Conservation (phyloP, 805 yeast species). For the Candida silvicultrix region DNA sequence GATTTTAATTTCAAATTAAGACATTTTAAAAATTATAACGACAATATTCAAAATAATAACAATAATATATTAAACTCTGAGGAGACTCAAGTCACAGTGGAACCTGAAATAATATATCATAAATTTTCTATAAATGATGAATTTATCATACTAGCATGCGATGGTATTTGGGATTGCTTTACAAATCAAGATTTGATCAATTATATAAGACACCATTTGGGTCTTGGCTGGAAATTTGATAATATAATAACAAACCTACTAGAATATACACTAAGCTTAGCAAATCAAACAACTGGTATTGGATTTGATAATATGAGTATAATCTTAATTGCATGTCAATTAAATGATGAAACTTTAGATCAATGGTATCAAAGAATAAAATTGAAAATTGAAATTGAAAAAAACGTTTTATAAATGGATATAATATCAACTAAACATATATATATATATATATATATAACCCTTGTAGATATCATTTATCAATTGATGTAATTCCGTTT, state of each 20-base stretch:
- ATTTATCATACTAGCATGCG: conserved; percentile 71
- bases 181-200: conserved; percentile 48
- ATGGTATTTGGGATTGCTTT: conserved; percentile 77
- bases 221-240: conserved; percentile 50
- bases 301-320: conserved; percentile 83
- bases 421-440: too few species aligned
- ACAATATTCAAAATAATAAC: conserved; percentile 21
- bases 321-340: conserved; percentile 59
- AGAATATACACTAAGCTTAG: conserved; percentile 64
- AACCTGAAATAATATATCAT: conserved; percentile 67
- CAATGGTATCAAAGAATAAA: conserved; percentile 57
- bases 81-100: conserved; percentile 75
- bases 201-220: conserved; percentile 50
- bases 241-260: conserved; percentile 53
- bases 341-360: conserved; percentile 34
- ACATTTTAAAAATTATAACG: conserved; percentile 3
- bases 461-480: too few species aligned
- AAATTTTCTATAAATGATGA: conserved; percentile 45
- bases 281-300: conserved; percentile 67
- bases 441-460: too few species aligned
- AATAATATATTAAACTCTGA: conserved; percentile 32
- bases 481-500: too few species aligned
- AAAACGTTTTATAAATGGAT: conserved; percentile 1
- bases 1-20: conserved; percentile 52
- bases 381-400: conserved; percentile 29